These are phyloP conservation scores for Vaccinium corymbosum DNA, from an alignment of 148 eudicot genomes.

Conservation along the genomic window DNA sequence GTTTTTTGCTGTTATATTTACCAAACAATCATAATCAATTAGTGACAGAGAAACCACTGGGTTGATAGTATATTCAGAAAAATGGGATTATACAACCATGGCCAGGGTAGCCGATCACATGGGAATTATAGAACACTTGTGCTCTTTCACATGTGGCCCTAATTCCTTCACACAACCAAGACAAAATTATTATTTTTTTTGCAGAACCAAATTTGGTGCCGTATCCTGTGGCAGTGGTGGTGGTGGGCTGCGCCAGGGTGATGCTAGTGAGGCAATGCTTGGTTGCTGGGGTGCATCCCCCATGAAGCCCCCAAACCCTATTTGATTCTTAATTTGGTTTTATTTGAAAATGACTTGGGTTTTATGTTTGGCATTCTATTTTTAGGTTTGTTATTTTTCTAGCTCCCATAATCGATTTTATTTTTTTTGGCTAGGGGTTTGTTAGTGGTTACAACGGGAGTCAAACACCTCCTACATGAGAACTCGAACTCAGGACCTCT, in stretches of 20 bases:
- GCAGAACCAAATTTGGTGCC: neutral
- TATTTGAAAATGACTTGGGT: neutral
- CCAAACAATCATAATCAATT: neutral
- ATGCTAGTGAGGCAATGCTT: conserved; percentile 20
- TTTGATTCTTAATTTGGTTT: conserved; percentile 1
- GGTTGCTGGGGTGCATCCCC: conserved; percentile 42
- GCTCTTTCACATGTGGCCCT: conserved; percentile 14
- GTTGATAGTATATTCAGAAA: neutral
- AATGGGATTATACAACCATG: conserved; percentile 1
- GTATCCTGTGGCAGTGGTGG: conserved; percentile 1
- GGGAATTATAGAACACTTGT: conserved; percentile 8
- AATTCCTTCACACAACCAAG: conserved; percentile 1
- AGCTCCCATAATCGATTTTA: neutral
- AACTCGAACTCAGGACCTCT: too few relatives aligned
- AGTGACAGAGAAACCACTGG: neutral
- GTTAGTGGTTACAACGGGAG: too few relatives aligned
- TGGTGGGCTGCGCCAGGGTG: conserved; percentile 9
- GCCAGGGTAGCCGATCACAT: conserved; percentile 28
- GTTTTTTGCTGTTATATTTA: neutral
- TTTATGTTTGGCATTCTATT: neutral
- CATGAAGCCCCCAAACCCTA: conserved; percentile 13
- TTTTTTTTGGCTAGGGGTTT: too few relatives aligned
- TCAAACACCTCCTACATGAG: too few relatives aligned
- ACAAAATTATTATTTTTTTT: neutral
- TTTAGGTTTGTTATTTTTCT: neutral